Percentiles rank a stretch among this genome's conserved stretches.
Conservation (phyloP, 2,329 filamentous ascomycete genomes). For the Cladosporium sp. region DNA sequence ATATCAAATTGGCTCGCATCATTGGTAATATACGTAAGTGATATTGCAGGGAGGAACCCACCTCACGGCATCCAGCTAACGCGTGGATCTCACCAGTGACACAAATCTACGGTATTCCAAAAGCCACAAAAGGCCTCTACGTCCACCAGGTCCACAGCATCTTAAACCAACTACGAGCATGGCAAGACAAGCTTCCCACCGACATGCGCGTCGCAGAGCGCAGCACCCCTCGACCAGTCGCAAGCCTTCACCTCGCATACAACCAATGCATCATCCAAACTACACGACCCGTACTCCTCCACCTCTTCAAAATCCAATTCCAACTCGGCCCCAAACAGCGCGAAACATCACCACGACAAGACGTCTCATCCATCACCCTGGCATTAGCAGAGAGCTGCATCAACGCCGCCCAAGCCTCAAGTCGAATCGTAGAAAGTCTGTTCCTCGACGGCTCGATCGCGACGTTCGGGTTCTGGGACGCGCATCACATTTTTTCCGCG, state of each 20-base stretch:
- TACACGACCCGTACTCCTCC: conserved; percentile 31
- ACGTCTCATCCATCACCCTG: conserved; percentile 27
- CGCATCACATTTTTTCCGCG: conserved; percentile 46
- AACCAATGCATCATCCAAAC: conserved; percentile 35
- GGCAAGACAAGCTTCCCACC: conserved; percentile 33
- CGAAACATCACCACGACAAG: conserved; percentile 6
- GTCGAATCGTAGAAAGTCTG: conserved; percentile 38
- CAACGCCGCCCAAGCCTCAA: conserved; percentile 42
- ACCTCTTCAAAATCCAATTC: conserved; percentile 26
- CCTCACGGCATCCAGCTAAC: neutral
- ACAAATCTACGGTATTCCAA: conserved; percentile 22
- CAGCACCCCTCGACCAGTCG: conserved; percentile 24
- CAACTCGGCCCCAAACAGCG: conserved; percentile 1
- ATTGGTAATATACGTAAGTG: conserved; percentile 27
- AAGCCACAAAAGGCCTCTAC: conserved; percentile 24
- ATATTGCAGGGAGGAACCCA: neutral
- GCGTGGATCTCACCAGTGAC: conserved; percentile 12
- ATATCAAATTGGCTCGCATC: conserved; percentile 37
- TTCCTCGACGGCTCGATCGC: conserved; percentile 46
- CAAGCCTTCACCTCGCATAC: conserved; percentile 34
- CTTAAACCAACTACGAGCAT: conserved; percentile 34
- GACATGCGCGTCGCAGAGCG: conserved; percentile 31
- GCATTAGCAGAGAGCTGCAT: conserved; percentile 39
- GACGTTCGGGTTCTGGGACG: conserved; percentile 46
- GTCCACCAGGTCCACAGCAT: conserved; percentile 35